phyloP scores from a whole-genome alignment of 2,329 filamentous ascomycete species.

The Xylariaceae sp. region DNA sequence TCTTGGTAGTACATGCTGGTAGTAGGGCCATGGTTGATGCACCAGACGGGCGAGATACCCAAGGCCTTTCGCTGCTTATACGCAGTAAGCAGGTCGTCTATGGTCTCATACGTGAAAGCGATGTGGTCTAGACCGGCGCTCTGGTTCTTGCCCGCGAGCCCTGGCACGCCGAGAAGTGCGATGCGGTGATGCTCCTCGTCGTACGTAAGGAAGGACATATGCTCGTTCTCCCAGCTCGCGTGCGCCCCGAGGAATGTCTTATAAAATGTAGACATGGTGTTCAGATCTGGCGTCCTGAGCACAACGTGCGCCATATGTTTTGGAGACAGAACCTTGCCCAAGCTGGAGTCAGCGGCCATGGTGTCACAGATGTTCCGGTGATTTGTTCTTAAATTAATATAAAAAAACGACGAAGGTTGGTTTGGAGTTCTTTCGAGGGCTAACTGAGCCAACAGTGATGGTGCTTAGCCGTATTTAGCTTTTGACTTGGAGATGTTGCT shows the following conservation, averaged over 20 bases:
- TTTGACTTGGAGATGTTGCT: neutral
- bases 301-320: constrained; percentile 35
- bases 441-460: too few relatives aligned
- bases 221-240: constrained; percentile 33
- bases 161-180: constrained; percentile 44
- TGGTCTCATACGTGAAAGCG: constrained; percentile 47
- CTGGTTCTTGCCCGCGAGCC: constrained; percentile 28
- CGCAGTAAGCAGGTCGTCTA: constrained; percentile 44
- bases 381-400: neutral
- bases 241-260: constrained; percentile 44
- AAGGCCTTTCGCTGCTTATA: constrained; percentile 45
- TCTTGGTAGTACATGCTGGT: constrained; percentile 55
- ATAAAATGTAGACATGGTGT: constrained; percentile 46
- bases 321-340: constrained; percentile 34
- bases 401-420: too few relatives aligned
- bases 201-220: constrained; percentile 49
- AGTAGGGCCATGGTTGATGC: constrained; percentile 54
- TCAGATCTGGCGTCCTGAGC: constrained; percentile 35
- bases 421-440: too few relatives aligned
- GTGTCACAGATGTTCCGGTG: neutral
- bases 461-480: too few relatives aligned
- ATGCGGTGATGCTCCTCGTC: constrained; percentile 56
- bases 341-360: constrained; percentile 26
- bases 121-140: constrained; percentile 49
- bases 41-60: constrained; percentile 49